Base-by-base conservation (phyloP, 495 filamentous ascomycete species). In the Immersiella caudata region DNA sequence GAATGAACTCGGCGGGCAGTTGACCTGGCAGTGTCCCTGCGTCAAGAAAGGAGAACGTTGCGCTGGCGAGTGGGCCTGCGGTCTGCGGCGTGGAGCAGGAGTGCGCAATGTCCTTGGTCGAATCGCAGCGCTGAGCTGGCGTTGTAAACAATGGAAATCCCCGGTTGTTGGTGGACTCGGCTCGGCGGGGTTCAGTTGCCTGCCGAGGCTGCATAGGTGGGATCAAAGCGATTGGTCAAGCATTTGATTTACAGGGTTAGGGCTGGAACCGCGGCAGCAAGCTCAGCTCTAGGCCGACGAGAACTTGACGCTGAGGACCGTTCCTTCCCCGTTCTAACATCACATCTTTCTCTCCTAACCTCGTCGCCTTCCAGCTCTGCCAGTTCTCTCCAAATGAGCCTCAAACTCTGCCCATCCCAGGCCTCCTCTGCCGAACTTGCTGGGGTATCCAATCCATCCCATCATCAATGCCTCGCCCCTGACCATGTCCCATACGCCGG, bases 81-180 rank as follows among this genome's bases (percentile, higher is more conserved):
- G 22, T 24, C 21, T 20, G 22, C 22, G 12, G 18, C 54, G 54
- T 57, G 54, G 54, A 57, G 14, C 54, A 25, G 11, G 54, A 25
- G 14, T 46, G 54, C 54, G 54, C 54, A 57, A 57, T 57, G 22
- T 25, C 22, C 54, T 57, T 57, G 54, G 54, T 27, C 54, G 54
- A 57, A 57, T 57, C 26, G 54, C 54, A 57, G 54, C 40, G 40
- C 40, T 18, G 40, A 46, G 40, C 12, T 36, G 33, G 40, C 40
- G 40, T 24, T 57, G 54, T 57, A 57, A 57, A 57, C 54, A 57
- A 21, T 26, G 21, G 26, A 57, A 27, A 24, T 18, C 54, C 54
- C 54, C 29, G n/a, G 54, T 57, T 27, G 54, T 57, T 57, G 54
- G 54, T 57, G 54, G 54, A 46, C 40, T 46, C 40, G 40, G 40